Conservation (phyloP, 192 early-diverging fungal species). For the Gonapodya prolifera region DNA sequence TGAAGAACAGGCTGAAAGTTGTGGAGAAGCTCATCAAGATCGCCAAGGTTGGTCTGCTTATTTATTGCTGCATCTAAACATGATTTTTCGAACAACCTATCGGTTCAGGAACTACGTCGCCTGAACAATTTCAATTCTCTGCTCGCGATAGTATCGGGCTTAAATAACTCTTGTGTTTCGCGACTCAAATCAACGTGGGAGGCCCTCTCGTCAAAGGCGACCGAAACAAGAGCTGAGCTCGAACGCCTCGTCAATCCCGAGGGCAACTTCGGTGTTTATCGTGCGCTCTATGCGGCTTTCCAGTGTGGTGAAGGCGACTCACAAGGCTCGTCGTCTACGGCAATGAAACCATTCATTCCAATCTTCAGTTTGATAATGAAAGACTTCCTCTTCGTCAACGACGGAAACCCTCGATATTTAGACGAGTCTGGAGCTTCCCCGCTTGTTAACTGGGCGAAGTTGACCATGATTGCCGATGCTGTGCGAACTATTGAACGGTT, state of each 20-base stretch:
- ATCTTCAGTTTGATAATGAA: background rate
- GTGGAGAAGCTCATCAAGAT: constrained; percentile 5
- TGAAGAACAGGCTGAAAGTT: constrained; percentile 1
- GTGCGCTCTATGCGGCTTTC: background rate
- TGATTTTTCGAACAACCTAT: too few relatives aligned
- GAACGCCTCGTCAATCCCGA: background rate
- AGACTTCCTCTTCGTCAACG: background rate
- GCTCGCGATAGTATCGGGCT: background rate
- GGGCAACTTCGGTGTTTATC: background rate
- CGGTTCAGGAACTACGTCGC: background rate
- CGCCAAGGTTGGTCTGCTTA: background rate
- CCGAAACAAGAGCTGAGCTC: background rate
- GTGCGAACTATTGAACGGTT: background rate
- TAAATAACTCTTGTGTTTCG: constrained; percentile 1
- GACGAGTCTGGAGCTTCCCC: background rate
- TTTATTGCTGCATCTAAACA: background rate
- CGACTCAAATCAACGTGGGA: constrained; percentile 8
- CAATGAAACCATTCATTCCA: background rate
- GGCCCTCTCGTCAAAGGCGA: background rate
- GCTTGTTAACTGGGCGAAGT: background rate
- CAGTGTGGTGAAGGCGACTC: background rate
- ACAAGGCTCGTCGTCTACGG: background rate
- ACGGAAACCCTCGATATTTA: background rate
- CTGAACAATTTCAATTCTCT: constrained; percentile 3
- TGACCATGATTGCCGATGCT: background rate